Base-by-base conservation (phyloP, 495 filamentous ascomycete genomes). In the Aspergillus sclerotioniger region DNA sequence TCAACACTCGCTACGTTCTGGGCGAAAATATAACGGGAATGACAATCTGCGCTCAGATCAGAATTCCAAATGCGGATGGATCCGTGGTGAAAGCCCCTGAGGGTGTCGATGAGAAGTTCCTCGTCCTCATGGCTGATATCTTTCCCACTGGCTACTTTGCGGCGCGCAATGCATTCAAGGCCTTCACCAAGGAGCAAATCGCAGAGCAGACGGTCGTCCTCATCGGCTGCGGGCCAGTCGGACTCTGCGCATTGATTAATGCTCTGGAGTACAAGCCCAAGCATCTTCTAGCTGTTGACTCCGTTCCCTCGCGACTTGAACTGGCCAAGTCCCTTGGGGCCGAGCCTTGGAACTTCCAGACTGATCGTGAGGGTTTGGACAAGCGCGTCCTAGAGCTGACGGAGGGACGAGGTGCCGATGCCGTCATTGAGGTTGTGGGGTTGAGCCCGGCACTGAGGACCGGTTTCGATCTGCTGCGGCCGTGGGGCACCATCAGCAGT, bases 381-480 rank as follows among this genome's bases (percentile, higher is more conserved):
- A 77, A 79, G 66, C 80, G 90, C 45, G 86, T 97, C 20, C 79
- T 81, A 66, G 90, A 92, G 63, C 78, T 88, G 53, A 96, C 90
- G 0, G 82, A 87, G 8, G 91, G 91, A 0, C 78, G 94, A 29
- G 94, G 94, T 3, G 94, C 92, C 0, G 94, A 98, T 79, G 87
- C 87, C 4, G 87, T 96, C 9, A 85, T 98, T 64, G 94, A 98
- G 73, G 89, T 96, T 7, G 94, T 98, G 8, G 94, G 94, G 1
- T 71, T 90, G 62, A 92, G 87, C 52, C 84, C 88, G 53, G 94
- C 94, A 16, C 71, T 97, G 67, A 84, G 80, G 68, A 91, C 90
- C 54, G 90, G 84, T 0, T 96, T 90, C 71, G 92, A 97, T 44
- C 72, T 96, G 39, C 60, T 98, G 41, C 81, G 94, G 52, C 92